Percentiles rank a stretch among this genome's conserved stretches.
Conservation (phyloP, 441 rosid genomes). For the Pelargonium citronellum region DNA sequence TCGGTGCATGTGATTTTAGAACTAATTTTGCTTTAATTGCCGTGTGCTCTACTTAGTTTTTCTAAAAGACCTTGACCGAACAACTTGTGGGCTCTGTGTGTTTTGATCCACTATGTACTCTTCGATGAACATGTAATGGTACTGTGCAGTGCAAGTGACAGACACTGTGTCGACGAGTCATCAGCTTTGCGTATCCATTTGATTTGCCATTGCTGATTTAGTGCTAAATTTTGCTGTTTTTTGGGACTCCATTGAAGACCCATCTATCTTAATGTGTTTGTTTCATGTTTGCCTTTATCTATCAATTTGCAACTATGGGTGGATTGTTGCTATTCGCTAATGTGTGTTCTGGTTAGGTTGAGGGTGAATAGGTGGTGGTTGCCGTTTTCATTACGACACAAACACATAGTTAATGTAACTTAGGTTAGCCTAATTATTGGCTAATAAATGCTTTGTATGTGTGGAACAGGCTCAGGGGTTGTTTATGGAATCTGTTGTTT, state of each 20-base stretch:
- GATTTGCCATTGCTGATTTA: background rate
- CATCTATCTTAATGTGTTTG: background rate
- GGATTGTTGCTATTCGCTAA: background rate
- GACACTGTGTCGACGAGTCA: background rate
- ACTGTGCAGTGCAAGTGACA: background rate
- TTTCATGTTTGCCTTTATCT: background rate
- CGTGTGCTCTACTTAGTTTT: too few species aligned
- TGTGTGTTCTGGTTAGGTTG: too few species aligned
- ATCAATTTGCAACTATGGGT: background rate
- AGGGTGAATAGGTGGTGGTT: too few species aligned
- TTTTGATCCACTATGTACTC: too few species aligned
- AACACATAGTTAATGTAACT: background rate
- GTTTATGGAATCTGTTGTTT: constrained; percentile 15
- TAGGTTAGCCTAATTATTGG: background rate
- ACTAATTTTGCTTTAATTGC: too few species aligned
- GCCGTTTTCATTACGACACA: too few species aligned
- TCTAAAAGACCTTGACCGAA: too few species aligned
- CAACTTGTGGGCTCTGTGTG: too few species aligned
- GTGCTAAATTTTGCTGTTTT: background rate
- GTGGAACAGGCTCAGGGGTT: background rate
- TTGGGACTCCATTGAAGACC: background rate
- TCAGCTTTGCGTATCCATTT: background rate
- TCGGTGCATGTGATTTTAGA: background rate
- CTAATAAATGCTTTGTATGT: background rate
- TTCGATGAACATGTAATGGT: background rate